Base-by-base conservation (phyloP, 768 basidiomycete genomes). In the Boletus rex-veris region DNA sequence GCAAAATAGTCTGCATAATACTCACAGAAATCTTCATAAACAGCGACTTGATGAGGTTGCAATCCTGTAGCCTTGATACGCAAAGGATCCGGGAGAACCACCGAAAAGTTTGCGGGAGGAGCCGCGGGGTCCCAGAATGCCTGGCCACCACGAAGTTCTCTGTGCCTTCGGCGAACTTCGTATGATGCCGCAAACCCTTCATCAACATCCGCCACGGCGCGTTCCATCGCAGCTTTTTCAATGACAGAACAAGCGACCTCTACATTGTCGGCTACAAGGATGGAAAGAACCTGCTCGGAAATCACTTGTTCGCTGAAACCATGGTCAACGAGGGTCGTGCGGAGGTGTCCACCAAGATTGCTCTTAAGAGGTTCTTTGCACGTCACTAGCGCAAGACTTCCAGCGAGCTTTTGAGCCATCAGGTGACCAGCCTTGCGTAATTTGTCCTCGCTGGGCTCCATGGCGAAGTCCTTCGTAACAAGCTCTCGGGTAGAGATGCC, bases 391-490 rank as follows among this genome's bases (percentile, higher is more conserved):
- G 97, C 97, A 45, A 99, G 81, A 61, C 91, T 95, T 38, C 96
- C 95, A 15, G 97, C 97, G 48, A 99, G 82, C 68, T 93, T 96
- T 72, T 93, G 92, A 2, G 94, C 95, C 95, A 98, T 98, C 35
- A 93, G 70, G 69, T 97, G 93, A 12, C 90, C 93, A 24, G 97
- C 92, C 63, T 87, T 87, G 33, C 92, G 87, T 64, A 99, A 73
- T 69, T 90, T 95, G 46, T 88, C 85, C 63, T 98, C 94, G 64
- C 90, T 91, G 24, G 85, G 76, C 58, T 99, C 97, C 47, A 90
- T 92, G 4, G 89, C 93, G 59, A 95, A 99, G 70, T 99, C 97
- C 73, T 98, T 98, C 43, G 86, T 82, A 18, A 97, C 92, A 10
- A 99, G 77, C 67, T 99, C 97, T 37, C 94, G 80, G 16, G 96